These are phyloP conservation scores for Cyberlindnera sargentensis DNA, from an alignment of 805 yeast species.

Conservation along the genomic window DNA sequence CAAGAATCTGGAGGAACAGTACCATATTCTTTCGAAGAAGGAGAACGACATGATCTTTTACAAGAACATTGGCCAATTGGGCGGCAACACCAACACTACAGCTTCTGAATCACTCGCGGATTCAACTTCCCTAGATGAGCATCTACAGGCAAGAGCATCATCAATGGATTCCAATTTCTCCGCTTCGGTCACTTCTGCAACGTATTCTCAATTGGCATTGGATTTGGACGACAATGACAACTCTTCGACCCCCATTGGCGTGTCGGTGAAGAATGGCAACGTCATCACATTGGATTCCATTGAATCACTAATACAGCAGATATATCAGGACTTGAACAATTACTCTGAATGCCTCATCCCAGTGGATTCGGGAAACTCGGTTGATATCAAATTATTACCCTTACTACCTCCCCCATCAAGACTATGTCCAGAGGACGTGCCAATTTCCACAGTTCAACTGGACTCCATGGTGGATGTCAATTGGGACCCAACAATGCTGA, in stretches of 20 bases:
- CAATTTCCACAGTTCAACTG: slow-evolving; percentile 78
- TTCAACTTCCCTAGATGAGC: slow-evolving; percentile 6
- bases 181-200: slow-evolving; percentile 12
- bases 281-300: slow-evolving; percentile 38
- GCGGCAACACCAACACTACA: neutral
- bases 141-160: slow-evolving; percentile 9
- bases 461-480: slow-evolving; percentile 71
- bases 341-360: slow-evolving; percentile 96
- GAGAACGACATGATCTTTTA: slow-evolving; percentile 35
- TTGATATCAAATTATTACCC: slow-evolving; percentile 92
- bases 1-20: slow-evolving; percentile 84
- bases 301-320: slow-evolving; percentile 75
- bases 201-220: slow-evolving; percentile 23
- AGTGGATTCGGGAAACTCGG: slow-evolving; percentile 79
- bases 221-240: slow-evolving; percentile 21
- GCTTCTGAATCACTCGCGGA: slow-evolving; percentile 5
- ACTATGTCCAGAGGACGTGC: slow-evolving; percentile 78
- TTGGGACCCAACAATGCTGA: slow-evolving; percentile 97
- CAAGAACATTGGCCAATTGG: slow-evolving; percentile 7
- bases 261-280: slow-evolving; percentile 14
- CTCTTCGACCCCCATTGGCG: slow-evolving; percentile 22
- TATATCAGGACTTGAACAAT: slow-evolving; percentile 90
- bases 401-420: slow-evolving; percentile 73
- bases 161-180: slow-evolving; percentile 16
- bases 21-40: slow-evolving; percentile 58